Evolutionary conservation across 2,329 filamentous ascomycete species (phyloP), one percentile per base, ranked within the genome.

Genomic region (Aspergillus tamarii): DNA sequence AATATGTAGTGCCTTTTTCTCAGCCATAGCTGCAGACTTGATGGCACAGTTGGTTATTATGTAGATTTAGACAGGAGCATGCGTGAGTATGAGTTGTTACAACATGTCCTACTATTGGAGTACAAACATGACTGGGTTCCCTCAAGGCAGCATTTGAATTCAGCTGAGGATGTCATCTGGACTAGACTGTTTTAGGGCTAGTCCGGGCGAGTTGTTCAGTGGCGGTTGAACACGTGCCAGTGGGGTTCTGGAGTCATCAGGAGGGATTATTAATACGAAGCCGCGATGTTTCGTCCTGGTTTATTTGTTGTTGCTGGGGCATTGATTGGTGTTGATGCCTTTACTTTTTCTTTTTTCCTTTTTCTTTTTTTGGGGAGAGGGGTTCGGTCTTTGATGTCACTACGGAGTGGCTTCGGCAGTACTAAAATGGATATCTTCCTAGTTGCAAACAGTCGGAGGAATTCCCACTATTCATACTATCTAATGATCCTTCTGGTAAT

Each of bases 201-300:
- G 50, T 36, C 12, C 21, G 54, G 54, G 12, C 14, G 34, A 28
- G 56, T 57, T 52, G 56, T 32, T 58, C 60, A 59, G 60, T 62
- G 55, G 52, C 39, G 45, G 56, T 23, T 32, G 56, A 41, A 62
- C 61, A 62, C 61, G 61, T 62, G 61, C 61, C 60, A 54, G 60
- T 59, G 55, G 54, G 53, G 46, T 52, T 36, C 46, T 52, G 26
- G 28, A 52, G 26, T 52, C 45, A 52, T 9, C 21, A 19, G 39
- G 14, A 50, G 16, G 16, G 28, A 16, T 28, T 14, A 16, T 26
- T 50, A 50, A 50, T 52, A 46, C 43, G 45, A 48, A 48, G 23
- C 11, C 10, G 50, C 7, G 32, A 21, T 36, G 39, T 41, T 41
- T 41, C 16, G 39, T 8, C 16, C 39, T 19, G n/a, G 39, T n/a